Base-by-base conservation (phyloP, 768 basidiomycete species). In the Suillus luteus region DNA sequence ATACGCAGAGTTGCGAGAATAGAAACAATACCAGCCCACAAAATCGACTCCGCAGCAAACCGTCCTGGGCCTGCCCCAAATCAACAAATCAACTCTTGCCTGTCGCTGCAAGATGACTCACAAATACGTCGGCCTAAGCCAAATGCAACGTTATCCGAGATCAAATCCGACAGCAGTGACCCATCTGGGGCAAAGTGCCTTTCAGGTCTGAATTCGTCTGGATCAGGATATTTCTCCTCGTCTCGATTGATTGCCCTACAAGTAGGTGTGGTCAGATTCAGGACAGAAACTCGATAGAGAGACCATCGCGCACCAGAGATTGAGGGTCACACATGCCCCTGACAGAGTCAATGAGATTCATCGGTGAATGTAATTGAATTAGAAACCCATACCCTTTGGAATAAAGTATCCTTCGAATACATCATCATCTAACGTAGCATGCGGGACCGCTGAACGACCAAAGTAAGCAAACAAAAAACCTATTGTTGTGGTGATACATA, bases 391-490 rank as follows among this genome's bases (percentile, higher is more conserved):
- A 65, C 86, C 86, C 62, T 80, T 79, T 7, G 86, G 86, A 61
- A 88, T 88, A 1, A 82, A 70, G 52, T 81, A 81, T 10, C 79
- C 78, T 41, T 77, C 71, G 58, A 82, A 83, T 17, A 76, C 55
- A 44, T 83, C 81, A 62, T 81, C 80, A 38, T 74, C 69, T 0
- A 77, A 78, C 4, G 70, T 55, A 43, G 60, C 61, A 57, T 76
- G 78, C 19, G 77, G 73, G 24, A 77, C 24, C n/a, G 66, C 76
- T 73, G 37, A 22, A 38, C 19, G 14, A 46, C 27, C 12, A 44
- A 11, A 43, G 27, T 3, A 14, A 31, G 11, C 14, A 2, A 5
- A n/a, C n/a, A n/a, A n/a, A n/a, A 19, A 12, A 35, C 19, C n/a
- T 37, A 4, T 14, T 55, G n/a, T 5, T 22, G 33, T 31, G 17